A percentile compares a stretch with the other conserved stretches of the same genome.
Conservation (phyloP, 1,139 yeast species). For the Diutina neorugosa region DNA sequence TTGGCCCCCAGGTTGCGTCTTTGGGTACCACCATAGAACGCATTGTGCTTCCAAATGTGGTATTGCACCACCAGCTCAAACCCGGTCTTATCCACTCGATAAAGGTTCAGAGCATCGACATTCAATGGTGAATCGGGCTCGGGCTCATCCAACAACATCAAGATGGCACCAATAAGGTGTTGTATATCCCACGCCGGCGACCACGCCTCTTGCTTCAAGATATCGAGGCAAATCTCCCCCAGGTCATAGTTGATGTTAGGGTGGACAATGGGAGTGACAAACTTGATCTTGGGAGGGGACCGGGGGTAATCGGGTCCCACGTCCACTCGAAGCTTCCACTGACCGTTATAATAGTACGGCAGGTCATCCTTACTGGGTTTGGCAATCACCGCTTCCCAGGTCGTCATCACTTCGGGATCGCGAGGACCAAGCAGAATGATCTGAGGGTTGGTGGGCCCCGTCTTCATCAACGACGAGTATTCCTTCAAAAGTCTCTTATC, state of each 20-base stretch:
- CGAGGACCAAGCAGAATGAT: conserved; percentile 33
- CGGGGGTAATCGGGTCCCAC: conserved; percentile 53
- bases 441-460: conserved; percentile 20
- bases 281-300: conserved; percentile 53
- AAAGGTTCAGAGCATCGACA: conserved; percentile 73
- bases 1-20: conserved; percentile 1
- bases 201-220: conserved; percentile 56
- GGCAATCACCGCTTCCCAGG: conserved; percentile 48
- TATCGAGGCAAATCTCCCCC: conserved; percentile 82
- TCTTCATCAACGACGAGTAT: conserved; percentile 12
- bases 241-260: conserved; percentile 59
- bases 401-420: conserved; percentile 30
- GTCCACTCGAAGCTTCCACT: conserved; percentile 43
- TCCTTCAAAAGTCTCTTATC: conserved; percentile 16
- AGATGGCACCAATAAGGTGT: conserved; percentile 59
- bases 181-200: conserved; percentile 82
- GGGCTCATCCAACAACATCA: conserved; percentile 59
- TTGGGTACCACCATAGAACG: conserved; percentile 8
- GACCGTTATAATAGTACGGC: conserved; percentile 34
- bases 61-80: conserved; percentile 55
- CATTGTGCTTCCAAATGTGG: conserved; percentile 36
- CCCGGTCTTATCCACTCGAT: conserved; percentile 39
- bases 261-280: conserved; percentile 49
- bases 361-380: conserved; percentile 41
- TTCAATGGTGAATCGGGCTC: conserved; percentile 83